phyloP scores from a whole-genome alignment of 2,329 filamentous ascomycete genomes.

The Phoma sp. region DNA sequence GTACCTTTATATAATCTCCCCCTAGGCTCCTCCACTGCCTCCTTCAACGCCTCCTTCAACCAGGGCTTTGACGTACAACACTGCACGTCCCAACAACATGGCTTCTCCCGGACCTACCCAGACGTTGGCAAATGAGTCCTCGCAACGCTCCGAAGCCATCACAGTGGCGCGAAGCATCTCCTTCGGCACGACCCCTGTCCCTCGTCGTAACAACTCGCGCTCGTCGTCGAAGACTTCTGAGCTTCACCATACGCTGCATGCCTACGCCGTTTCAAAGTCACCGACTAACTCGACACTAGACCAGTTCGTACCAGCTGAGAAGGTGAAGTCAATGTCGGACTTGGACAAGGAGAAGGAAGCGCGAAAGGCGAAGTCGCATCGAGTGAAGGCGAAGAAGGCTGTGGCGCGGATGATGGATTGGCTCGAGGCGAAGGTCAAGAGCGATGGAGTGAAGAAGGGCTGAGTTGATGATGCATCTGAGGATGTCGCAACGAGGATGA shows the following conservation, averaged over 20 bases:
- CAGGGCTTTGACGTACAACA: too few species aligned
- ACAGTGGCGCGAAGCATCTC: neutral
- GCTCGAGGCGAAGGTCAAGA: neutral
- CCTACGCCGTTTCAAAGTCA: neutral
- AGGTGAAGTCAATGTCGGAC: constrained; percentile 17
- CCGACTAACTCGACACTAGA: neutral
- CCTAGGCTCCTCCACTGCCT: too few species aligned
- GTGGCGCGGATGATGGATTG: neutral
- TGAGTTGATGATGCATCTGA: neutral
- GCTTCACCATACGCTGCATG: neutral
- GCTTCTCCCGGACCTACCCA: neutral
- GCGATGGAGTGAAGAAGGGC: neutral
- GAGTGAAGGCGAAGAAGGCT: constrained; percentile 2
- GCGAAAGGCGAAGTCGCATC: neutral
- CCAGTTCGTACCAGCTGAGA: neutral
- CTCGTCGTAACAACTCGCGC: neutral
- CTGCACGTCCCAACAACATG: neutral
- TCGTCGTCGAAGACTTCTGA: neutral
- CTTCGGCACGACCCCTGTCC: neutral
- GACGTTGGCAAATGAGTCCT: neutral
- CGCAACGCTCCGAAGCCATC: neutral
- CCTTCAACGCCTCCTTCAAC: too few species aligned
- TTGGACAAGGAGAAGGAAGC: constrained; percentile 18
- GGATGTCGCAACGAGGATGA: neutral
- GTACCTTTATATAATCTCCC: neutral